Evolutionary conservation across 306 rosid genomes (phyloP), one percentile per base, ranked within the genome.

Genomic region (Rosa rugosa): DNA sequence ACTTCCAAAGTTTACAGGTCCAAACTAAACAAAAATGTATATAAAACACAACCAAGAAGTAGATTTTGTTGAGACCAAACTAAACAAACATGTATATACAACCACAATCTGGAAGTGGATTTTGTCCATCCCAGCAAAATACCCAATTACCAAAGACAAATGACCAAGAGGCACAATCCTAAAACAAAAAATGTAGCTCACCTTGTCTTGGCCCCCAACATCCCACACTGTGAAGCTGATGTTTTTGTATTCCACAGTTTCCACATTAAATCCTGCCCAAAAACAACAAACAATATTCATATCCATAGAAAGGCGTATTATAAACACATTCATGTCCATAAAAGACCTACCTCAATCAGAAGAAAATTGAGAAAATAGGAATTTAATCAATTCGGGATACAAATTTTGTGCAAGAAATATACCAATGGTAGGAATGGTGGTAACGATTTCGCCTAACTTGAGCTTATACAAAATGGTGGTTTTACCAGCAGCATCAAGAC

Each of bases 181-280:
- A 22, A 31, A 23, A 40, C 63, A 49, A 83, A 49, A 83, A 69
- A 76, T 68, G 81, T 38, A 47, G 62, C 72, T 69, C 63, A 75
- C 90, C 90, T 85, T 85, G 68, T 84, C 90, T 68, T 87, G 88
- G 82, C 88, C 90, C 45, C 90, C 90, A 68, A 87, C 90, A 85
- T 84, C 90, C 90, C 88, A 87, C 65, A 87, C 88, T 3, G 88
- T 87, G 80, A 87, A 84, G 84, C 90, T 87, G 40, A 87, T 87
- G 83, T 84, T 87, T 76, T 80, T 87, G 69, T 87, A 87, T 77
- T 84, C 90, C 77, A 87, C 90, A 51, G 87, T 87, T 75, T 83
- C 87, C 80, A 85, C 88, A 70, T 87, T 87, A 83, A 87, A 87
- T 80, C 91, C 87, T 87, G 88, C 60, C 59, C 23, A 57, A 70